Evolutionary conservation across 306 rosid genomes (phyloP).

Genomic region (peach (Prunus persica)): DNA sequence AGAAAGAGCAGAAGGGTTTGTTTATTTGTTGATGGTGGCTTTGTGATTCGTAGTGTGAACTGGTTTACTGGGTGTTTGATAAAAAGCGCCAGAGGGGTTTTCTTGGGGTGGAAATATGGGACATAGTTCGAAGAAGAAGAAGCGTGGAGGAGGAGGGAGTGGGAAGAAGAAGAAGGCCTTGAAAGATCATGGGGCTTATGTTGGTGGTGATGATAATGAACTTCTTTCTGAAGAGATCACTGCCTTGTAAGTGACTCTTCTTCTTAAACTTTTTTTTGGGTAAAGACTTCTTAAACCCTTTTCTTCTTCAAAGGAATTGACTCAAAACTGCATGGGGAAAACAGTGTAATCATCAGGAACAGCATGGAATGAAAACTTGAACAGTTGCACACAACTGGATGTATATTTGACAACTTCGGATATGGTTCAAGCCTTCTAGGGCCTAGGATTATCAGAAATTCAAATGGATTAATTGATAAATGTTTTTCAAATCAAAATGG

Average conservation of each 20-base stretch:
- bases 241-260: conserved; percentile 56
- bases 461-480: background rate
- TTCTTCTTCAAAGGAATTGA: conserved; percentile 15
- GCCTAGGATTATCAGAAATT: background rate
- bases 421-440: background rate
- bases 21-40: background rate
- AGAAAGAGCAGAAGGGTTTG: background rate
- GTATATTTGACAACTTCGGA: background rate
- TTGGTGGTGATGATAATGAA: conserved; percentile 41
- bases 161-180: conserved; percentile 66
- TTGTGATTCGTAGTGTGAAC: background rate
- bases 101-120: conserved; percentile 44
- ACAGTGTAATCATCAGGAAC: background rate
- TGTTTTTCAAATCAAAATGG: background rate
- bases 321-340: background rate
- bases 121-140: conserved; percentile 71
- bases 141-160: conserved; percentile 53
- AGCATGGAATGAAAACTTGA: background rate
- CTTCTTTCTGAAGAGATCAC: conserved; percentile 87
- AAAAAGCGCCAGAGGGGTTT: background rate
- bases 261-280: too few relatives aligned
- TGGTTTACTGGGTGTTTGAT: background rate
- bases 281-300: background rate
- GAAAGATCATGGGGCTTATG: conserved; percentile 55
- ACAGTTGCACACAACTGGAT: background rate